These are phyloP conservation scores for Ophiostoma triangulosporum DNA, from an alignment of 2,329 filamentous ascomycete species.

Conservation along the genomic window DNA sequence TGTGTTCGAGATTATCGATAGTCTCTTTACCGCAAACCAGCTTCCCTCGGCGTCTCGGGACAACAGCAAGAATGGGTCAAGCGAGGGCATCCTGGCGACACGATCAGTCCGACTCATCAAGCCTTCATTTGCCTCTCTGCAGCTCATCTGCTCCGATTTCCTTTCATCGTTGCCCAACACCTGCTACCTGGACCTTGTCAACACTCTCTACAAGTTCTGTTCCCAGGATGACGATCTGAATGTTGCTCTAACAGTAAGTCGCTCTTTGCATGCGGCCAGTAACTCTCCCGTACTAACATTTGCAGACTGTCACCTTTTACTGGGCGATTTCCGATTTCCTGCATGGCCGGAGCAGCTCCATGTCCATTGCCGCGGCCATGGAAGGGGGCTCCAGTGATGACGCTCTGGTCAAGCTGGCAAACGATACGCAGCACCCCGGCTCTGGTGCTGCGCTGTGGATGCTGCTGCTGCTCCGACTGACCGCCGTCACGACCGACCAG, in stretches of 20 bases:
- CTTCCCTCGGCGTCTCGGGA: slow-evolving; percentile 10
- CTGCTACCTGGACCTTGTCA: slow-evolving; percentile 66
- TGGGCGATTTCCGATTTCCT: slow-evolving; percentile 92
- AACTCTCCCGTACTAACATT: neutral
- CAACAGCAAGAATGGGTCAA: slow-evolving; percentile 15
- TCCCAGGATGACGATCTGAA: slow-evolving; percentile 86
- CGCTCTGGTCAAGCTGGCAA: slow-evolving; percentile 43
- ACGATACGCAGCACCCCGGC: slow-evolving; percentile 42
- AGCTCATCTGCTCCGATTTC: slow-evolving; percentile 93
- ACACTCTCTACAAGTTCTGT: slow-evolving; percentile 81
- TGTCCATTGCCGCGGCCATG: slow-evolving; percentile 44
- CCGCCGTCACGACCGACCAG: slow-evolving; percentile 56
- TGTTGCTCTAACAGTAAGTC: slow-evolving; percentile 74
- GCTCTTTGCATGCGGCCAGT: neutral
- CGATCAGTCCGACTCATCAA: slow-evolving; percentile 65
- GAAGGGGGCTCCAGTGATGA: slow-evolving; percentile 42
- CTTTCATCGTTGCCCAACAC: slow-evolving; percentile 56
- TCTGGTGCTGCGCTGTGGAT: slow-evolving; percentile 68
- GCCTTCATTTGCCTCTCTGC: slow-evolving; percentile 75
- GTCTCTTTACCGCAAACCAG: slow-evolving; percentile 49
- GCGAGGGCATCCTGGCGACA: slow-evolving; percentile 29
- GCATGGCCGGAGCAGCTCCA: slow-evolving; percentile 42
- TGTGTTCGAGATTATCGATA: slow-evolving; percentile 73
- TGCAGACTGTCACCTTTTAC: slow-evolving; percentile 78
- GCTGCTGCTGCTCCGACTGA: slow-evolving; percentile 57